Evolutionary conservation across 2,329 filamentous ascomycete genomes (phyloP), one percentile per base, ranked within the genome.

Genomic region (Davidsoniella virescens): DNA sequence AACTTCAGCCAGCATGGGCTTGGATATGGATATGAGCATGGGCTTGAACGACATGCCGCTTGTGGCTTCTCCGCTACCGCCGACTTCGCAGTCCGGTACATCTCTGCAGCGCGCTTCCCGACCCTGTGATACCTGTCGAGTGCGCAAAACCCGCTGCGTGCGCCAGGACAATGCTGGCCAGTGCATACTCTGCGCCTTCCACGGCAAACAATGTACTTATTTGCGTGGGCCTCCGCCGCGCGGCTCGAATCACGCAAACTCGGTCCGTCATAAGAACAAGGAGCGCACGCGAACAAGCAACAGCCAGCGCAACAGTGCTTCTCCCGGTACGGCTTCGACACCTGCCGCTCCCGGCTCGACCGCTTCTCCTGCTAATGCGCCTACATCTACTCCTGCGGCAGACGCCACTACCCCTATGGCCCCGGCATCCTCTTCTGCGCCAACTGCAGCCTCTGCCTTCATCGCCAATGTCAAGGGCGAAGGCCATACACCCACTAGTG

Each of bases 161-260:
- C 72, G 78, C 57, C 72, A 79, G 59, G 73, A 78, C 48, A 71
- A 69, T 51, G 70, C 70, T 56, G 67, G 69, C 41, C 69, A 73
- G 55, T 82, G 78, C 59, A 75, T 80, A 45, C 65, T 81, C 52
- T 82, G 78, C 62, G 71, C 74, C 54, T 80, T 81, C 60, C 77
- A 82, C 63, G 75, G 76, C 60, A 76, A 80, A 59, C 73, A 77
- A 55, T 82, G 78, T 62, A 82, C 78, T 20, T 82, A 80, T 60
- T 67, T 79, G 47, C 61, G 62, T n/a, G 62, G 62, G 0, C 62
- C 62, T 16, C 60, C 62, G 14, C 61, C 61, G 26, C 60, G 62
- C 17, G 52, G 52, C n/a, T 51, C 36, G 57, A 61, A 44, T 59
- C 61, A 40, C 56, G 58, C 49, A 53, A 33, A 33, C 26, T 59